phyloP scores from a whole-genome alignment of 768 basidiomycete genomes.

The Leccinum sublutescens region DNA sequence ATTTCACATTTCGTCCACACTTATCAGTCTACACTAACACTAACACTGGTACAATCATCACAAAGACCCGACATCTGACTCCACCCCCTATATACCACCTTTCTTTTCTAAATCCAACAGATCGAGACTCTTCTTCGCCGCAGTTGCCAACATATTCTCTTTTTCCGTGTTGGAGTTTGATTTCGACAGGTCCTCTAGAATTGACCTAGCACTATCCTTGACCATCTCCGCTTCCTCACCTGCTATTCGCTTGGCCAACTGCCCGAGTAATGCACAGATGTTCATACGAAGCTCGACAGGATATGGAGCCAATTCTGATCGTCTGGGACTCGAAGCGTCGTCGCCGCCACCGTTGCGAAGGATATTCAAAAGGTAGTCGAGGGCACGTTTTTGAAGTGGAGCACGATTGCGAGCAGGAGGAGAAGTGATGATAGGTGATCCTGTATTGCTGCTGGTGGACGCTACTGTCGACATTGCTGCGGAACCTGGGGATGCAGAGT shows the following conservation, averaged over 20 bases:
- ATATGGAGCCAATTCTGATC: constrained; percentile 39
- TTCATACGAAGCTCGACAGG: constrained; percentile 79
- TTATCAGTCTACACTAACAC: neutral
- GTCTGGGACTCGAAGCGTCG: constrained; percentile 42
- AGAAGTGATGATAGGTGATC: constrained; percentile 48
- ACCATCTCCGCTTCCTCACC: constrained; percentile 48
- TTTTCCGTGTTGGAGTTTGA: constrained; percentile 32
- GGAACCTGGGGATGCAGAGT: constrained; percentile 32
- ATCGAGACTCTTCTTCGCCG: constrained; percentile 44
- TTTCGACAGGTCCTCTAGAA: constrained; percentile 51
- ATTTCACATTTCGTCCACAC: neutral
- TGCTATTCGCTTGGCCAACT: constrained; percentile 53
- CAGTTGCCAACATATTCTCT: constrained; percentile 34
- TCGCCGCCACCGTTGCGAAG: constrained; percentile 45
- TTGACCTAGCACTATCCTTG: constrained; percentile 49
- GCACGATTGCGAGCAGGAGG: constrained; percentile 37
- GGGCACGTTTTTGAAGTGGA: constrained; percentile 50
- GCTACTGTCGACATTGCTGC: constrained; percentile 38
- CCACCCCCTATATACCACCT: neutral
- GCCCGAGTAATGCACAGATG: constrained; percentile 67
- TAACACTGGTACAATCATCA: neutral
- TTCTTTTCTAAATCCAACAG: constrained; percentile 34
- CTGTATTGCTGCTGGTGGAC: constrained; percentile 43
- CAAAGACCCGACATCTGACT: neutral
- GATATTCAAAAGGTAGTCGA: constrained; percentile 67